Evolutionary conservation across 345 rosid genomes (phyloP).

Genomic region (Salix koriyanagi): DNA sequence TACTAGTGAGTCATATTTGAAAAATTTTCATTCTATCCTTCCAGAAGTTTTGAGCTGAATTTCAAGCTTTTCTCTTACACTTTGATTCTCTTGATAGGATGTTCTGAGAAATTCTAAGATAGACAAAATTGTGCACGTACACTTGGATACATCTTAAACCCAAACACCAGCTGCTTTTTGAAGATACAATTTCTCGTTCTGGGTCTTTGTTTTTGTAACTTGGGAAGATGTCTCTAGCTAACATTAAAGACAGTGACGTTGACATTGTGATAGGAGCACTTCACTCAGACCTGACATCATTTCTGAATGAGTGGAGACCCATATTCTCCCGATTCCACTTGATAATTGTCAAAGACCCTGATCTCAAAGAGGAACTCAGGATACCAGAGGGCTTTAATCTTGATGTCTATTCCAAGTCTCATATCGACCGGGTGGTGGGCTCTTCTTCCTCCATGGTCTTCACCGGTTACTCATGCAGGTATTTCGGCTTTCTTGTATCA

Average conservation of each 20-base stretch:
- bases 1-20: constrained; percentile 54
- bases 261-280: constrained; percentile 93
- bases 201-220: constrained; percentile 9
- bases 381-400: constrained; percentile 79
- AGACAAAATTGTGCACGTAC: neutral
- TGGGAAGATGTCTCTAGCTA: constrained; percentile 45
- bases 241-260: constrained; percentile 60
- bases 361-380: constrained; percentile 73
- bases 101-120: constrained; percentile 59
- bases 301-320: constrained; percentile 70
- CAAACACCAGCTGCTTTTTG: constrained; percentile 1
- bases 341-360: constrained; percentile 89
- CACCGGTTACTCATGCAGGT: constrained; percentile 86
- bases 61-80: constrained; percentile 7
- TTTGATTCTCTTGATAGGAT: constrained; percentile 38
- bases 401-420: constrained; percentile 57
- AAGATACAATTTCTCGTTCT: constrained; percentile 9
- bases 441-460: constrained; percentile 49
- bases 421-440: constrained; percentile 65
- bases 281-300: constrained; percentile 62
- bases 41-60: constrained; percentile 1
- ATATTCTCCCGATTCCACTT: constrained; percentile 70
- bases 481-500: constrained; percentile 82
- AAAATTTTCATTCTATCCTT: neutral
- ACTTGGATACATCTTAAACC: constrained; percentile 4